Base-by-base conservation (phyloP, 352 stramenopile species). In the Phytophthora vignae region DNA sequence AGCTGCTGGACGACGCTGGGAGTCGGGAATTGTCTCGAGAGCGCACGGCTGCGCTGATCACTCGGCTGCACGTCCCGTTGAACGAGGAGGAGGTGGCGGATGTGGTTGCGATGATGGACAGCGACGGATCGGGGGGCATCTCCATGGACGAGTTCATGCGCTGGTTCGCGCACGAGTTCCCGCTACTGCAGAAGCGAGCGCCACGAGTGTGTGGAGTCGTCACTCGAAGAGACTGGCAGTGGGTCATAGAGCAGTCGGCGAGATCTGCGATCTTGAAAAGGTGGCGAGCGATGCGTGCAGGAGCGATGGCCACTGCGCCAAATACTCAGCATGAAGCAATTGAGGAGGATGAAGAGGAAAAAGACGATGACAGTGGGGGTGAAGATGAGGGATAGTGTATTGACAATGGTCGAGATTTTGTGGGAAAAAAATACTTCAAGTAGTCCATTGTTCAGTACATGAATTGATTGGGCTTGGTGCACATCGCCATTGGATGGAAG, bases 71-170 rank as follows among this genome's bases (percentile, higher is more conserved):
- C 44, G 76, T 95, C 17, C 86, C 88, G 5, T 60, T 95, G 33
- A 76, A 74, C 10, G 53, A 60, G 14, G 79, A 83, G 2, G 88
- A 95, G 40, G 60, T 77, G 0, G 74, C 83, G 9, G 88, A 94
- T 60, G 88, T 94, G 9, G 79, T 94, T 17, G 78, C 78, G 12
- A 95, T 95, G 88, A 95, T 95, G 82, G 88, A 95, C 72, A 86
- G 73, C 49, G 88, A 95, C 52, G 69, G 67, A 8, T 94, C 88
- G 0, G 86, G 85, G 0, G 76, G 69, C 6, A 88, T 95, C 22
- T 93, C 85, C 25, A 81, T 93, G 25, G 36, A 54, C 14, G 86
- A 95, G 44, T 95, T 95, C 49, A 79, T 79, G 10, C 69, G 65
- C 3, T 95, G 88, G 86, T 91, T 92, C 55, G 53, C 68, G 6